Evolutionary conservation across 2,329 filamentous ascomycete genomes (phyloP).

Genomic region (Meredithiella fracta): DNA sequence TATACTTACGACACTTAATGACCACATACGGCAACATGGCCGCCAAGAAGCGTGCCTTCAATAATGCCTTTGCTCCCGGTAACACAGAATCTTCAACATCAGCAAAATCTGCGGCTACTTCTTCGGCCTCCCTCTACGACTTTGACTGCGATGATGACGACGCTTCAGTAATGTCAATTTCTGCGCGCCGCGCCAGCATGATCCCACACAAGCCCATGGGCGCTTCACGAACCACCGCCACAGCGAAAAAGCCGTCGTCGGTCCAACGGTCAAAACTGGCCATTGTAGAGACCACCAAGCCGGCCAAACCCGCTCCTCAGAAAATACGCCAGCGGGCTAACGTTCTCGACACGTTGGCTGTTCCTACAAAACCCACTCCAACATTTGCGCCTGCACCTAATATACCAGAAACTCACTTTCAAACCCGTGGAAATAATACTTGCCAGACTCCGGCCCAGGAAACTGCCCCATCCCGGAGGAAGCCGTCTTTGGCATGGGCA

Average conservation of each 20-base stretch:
- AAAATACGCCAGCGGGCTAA: slow-evolving; percentile 9
- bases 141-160: slow-evolving; percentile 14
- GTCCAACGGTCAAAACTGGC: slow-evolving; percentile 15
- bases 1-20: slow-evolving; percentile 1
- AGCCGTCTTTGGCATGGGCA: slow-evolving; percentile 7
- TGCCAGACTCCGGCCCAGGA: background rate
- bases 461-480: background rate
- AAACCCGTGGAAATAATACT: background rate
- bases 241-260: background rate
- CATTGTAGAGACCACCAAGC: slow-evolving; percentile 15
- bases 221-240: slow-evolving; percentile 1
- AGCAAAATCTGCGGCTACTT: slow-evolving; percentile 4
- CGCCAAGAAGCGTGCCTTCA: slow-evolving; percentile 14
- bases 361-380: background rate
- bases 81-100: slow-evolving; percentile 9
- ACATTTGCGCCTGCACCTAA: background rate
- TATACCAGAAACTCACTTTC: background rate
- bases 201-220: slow-evolving; percentile 6
- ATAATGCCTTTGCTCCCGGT: slow-evolving; percentile 12
- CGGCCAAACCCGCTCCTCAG: slow-evolving; percentile 4
- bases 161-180: slow-evolving; percentile 1
- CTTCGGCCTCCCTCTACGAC: slow-evolving; percentile 12
- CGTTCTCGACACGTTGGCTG: background rate
- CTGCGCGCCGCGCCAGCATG: slow-evolving; percentile 4
- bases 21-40: slow-evolving; percentile 14